Evolutionary conservation across 768 basidiomycete genomes (phyloP).

Genomic region (Rubroboletus satanas): DNA sequence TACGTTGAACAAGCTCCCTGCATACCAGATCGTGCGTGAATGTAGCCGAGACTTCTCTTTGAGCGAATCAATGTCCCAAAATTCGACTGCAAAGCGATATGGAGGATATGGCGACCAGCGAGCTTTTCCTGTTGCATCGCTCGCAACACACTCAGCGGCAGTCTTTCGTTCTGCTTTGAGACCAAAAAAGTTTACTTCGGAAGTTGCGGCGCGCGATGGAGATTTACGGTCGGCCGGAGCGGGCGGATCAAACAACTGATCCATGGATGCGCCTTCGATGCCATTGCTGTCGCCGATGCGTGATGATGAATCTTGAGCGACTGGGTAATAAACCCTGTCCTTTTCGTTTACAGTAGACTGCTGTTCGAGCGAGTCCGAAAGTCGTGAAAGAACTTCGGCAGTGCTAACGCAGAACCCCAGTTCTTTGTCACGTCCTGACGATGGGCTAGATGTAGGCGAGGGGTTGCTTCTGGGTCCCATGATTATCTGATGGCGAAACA

Average conservation of each 20-base stretch:
- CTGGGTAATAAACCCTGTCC: constrained; percentile 52
- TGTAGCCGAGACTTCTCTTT: constrained; percentile 83
- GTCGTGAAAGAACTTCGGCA: constrained; percentile 43
- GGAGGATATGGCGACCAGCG: constrained; percentile 75
- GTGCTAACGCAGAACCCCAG: constrained; percentile 59
- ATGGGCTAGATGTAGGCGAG: constrained; percentile 36
- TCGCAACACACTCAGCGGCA: constrained; percentile 39
- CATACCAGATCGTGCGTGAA: constrained; percentile 86
- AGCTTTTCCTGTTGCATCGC: constrained; percentile 41
- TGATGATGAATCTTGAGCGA: constrained; percentile 64
- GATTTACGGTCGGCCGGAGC: constrained; percentile 23
- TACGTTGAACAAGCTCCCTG: constrained; percentile 82
- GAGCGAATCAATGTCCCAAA: constrained; percentile 79
- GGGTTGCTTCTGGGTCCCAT: constrained; percentile 27
- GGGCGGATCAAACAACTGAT: constrained; percentile 57
- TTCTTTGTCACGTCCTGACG: constrained; percentile 50
- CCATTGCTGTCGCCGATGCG: constrained; percentile 70
- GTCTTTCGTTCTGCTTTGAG: constrained; percentile 45
- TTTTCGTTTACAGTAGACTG: constrained; percentile 15
- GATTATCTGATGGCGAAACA: constrained; percentile 60
- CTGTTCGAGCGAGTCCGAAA: constrained; percentile 22
- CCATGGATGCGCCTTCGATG: constrained; percentile 56
- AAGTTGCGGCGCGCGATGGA: constrained; percentile 26
- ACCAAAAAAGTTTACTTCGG: constrained; percentile 64
- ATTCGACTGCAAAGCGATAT: constrained; percentile 83